A percentile compares a stretch with the other conserved stretches of the same genome.
phyloP scores from a whole-genome alignment of 2,329 filamentous ascomycete genomes.

The Boeremia exigua region DNA sequence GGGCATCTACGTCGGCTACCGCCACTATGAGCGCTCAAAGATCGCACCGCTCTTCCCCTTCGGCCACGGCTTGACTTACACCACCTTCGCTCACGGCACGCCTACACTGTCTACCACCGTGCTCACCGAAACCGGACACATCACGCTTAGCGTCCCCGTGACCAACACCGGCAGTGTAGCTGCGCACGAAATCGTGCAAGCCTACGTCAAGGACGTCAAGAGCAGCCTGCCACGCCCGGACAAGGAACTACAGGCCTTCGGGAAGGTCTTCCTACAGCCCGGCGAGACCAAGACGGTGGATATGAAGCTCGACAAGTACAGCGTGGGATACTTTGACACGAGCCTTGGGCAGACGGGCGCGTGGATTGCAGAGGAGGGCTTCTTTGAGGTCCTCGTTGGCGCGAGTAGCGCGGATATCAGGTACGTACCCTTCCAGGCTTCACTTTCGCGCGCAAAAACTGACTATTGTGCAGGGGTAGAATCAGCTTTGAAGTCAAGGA shows the following conservation, averaged over 20 bases:
- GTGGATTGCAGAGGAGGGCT: conserved; percentile 72
- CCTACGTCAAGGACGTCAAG: conserved; percentile 70
- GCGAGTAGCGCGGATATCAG: conserved; percentile 68
- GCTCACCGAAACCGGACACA: conserved; percentile 53
- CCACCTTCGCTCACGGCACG: conserved; percentile 69
- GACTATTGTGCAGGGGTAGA: conserved; percentile 49
- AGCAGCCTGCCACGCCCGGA: conserved; percentile 69
- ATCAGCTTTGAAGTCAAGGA: conserved; percentile 65
- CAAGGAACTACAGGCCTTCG: conserved; percentile 74
- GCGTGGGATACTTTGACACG: conserved; percentile 67
- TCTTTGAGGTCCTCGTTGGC: conserved; percentile 66
- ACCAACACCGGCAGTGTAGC: conserved; percentile 63
- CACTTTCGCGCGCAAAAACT: conserved; percentile 2
- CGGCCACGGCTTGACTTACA: conserved; percentile 80
- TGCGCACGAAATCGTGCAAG: conserved; percentile 70
- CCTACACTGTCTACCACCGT: conserved; percentile 59
- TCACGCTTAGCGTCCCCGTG: conserved; percentile 58
- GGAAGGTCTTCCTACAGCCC: conserved; percentile 49
- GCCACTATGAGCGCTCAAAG: conserved; percentile 70
- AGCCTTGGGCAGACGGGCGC: conserved; percentile 52
- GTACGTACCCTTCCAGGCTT: conserved; percentile 49
- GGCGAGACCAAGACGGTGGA: conserved; percentile 45
- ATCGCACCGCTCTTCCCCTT: conserved; percentile 74
- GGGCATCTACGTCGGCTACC: conserved; percentile 75
- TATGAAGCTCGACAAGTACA: conserved; percentile 53